A percentile compares a stretch with the other conserved stretches of the same genome.
These are phyloP conservation scores for Closterium sp. DNA, from an alignment of 139 green algal species.

Conservation along the genomic window DNA sequence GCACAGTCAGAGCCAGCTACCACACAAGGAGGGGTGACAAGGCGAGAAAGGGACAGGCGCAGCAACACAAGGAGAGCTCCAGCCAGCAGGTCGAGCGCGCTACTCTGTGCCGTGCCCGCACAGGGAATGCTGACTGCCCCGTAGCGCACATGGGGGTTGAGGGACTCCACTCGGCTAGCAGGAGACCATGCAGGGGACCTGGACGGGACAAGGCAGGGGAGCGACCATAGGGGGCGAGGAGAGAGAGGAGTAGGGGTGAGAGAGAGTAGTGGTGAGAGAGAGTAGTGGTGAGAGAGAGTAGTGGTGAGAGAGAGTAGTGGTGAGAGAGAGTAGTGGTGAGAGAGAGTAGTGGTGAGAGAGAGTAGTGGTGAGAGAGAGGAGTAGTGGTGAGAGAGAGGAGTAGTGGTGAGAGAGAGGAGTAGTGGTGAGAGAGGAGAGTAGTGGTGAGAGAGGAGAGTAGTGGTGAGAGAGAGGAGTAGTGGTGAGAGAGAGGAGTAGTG, in stretches of 20 bases:
- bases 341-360: too few species aligned
- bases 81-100: constrained; percentile 71
- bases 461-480: too few species aligned
- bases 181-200: constrained; percentile 84
- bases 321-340: too few species aligned
- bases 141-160: constrained; percentile 96
- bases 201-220: background rate
- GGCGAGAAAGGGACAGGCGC: background rate
- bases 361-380: too few species aligned
- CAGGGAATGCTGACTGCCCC: constrained; percentile 91
- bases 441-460: too few species aligned
- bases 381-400: background rate
- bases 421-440: too few species aligned
- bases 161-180: constrained; percentile 94
- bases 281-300: background rate
- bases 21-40: too few species aligned
- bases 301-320: background rate
- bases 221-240: too few species aligned
- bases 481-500: background rate
- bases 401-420: background rate
- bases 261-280: background rate
- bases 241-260: background rate
- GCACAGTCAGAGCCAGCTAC: too few species aligned
- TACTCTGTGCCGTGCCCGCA: constrained; percentile 75
- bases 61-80: background rate